Conservation (phyloP, 192 early-diverging fungal species). For the Pilobolus umbonatus region DNA sequence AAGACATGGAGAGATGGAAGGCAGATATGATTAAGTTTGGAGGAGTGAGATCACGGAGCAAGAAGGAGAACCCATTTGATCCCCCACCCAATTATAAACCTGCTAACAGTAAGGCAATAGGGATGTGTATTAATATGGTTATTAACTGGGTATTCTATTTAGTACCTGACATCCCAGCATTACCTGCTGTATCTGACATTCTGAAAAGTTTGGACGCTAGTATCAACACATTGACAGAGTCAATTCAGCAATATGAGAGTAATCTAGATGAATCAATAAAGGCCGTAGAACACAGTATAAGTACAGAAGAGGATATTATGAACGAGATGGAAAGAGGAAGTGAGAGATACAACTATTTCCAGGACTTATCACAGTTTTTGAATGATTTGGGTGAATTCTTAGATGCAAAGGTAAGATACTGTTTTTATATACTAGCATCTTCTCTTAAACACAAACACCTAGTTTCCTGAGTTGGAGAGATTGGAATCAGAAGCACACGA, state of each 20-base stretch:
- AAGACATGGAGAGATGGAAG: constrained; percentile 53
- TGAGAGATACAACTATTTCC: constrained; percentile 49
- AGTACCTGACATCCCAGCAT: constrained; percentile 40
- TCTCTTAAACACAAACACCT: background rate
- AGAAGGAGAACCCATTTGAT: constrained; percentile 25
- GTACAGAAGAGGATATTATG: constrained; percentile 28
- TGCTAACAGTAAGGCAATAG: constrained; percentile 17
- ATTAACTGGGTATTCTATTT: too few relatives aligned
- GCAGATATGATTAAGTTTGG: constrained; percentile 50
- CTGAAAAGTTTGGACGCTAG: constrained; percentile 26
- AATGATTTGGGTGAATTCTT: constrained; percentile 49
- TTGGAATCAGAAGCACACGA: constrained; percentile 42
- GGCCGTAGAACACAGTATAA: constrained; percentile 26
- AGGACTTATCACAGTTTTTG: constrained; percentile 40
- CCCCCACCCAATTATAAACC: constrained; percentile 13
- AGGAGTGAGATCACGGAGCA: constrained; percentile 22
- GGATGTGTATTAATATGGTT: too few relatives aligned
- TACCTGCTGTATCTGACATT: constrained; percentile 38
- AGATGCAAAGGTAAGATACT: constrained; percentile 43
- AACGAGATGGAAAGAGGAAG: constrained; percentile 36
- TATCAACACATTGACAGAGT: constrained; percentile 24
- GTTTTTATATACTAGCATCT: constrained; percentile 1
- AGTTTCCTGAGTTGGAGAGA: constrained; percentile 48
- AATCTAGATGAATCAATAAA: constrained; percentile 37
- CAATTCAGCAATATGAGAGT: constrained; percentile 27